Conservation (phyloP, 192 early-diverging fungal genomes). For the Gryganskiella cystojenkinii region DNA sequence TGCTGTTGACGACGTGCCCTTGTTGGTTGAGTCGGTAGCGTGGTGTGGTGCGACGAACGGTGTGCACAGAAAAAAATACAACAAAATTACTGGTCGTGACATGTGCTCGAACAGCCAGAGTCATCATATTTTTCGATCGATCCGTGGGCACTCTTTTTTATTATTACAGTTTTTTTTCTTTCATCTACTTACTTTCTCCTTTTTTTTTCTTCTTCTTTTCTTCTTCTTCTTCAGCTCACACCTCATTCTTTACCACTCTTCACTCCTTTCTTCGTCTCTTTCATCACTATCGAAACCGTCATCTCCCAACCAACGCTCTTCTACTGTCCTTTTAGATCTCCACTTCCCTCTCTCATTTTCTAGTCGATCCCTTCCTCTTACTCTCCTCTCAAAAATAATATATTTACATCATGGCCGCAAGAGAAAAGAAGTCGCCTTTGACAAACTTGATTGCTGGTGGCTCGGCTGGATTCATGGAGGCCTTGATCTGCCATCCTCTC, state of each 20-base stretch:
- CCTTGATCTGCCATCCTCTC: conserved; percentile 90
- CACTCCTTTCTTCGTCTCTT: not conserved
- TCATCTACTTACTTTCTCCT: not conserved
- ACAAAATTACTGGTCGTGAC: too few relatives aligned
- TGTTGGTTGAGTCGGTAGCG: too few relatives aligned
- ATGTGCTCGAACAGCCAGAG: not conserved
- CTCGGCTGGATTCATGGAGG: conserved; percentile 90
- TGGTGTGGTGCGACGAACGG: too few relatives aligned
- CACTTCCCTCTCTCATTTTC: not conserved
- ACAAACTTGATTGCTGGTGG: conserved; percentile 93
- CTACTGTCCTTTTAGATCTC: not conserved
- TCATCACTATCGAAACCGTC: not conserved
- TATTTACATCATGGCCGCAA: conserved; percentile 31
- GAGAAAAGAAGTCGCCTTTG: conserved; percentile 72
- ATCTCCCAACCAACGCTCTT: too few relatives aligned
- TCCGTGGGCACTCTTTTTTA: not conserved
- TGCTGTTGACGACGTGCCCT: too few relatives aligned
- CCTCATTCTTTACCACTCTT: conserved; percentile 1
- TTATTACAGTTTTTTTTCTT: not conserved
- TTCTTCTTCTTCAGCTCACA: not conserved
- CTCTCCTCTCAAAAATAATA: not conserved
- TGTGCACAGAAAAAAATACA: too few relatives aligned
- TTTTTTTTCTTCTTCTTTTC: not conserved
- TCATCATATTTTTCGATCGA: not conserved
- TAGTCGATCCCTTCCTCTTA: not conserved